Conservation (phyloP, 2,329 filamentous ascomycete species). For the Hypomyces perniciosus region DNA sequence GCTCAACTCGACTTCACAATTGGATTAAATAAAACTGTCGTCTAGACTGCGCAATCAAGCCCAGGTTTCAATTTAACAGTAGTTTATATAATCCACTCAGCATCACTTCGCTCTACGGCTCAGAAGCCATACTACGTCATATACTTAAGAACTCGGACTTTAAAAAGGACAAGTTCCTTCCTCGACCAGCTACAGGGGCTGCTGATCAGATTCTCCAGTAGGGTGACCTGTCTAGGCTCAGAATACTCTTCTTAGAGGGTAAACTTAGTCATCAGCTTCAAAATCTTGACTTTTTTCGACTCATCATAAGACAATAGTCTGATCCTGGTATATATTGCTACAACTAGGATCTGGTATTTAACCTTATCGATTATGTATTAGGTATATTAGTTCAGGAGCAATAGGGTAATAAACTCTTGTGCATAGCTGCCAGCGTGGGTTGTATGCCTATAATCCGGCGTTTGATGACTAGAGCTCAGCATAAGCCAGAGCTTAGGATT, state of each 20-base stretch:
- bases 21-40: slow-evolving; percentile 28
- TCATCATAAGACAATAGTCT: slow-evolving; percentile 13
- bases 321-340: not conserved
- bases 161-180: not conserved
- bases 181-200: slow-evolving; percentile 13
- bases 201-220: slow-evolving; percentile 23
- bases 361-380: not conserved
- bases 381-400: slow-evolving; percentile 19
- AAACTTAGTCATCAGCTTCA: slow-evolving; percentile 17
- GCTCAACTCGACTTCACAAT: slow-evolving; percentile 25
- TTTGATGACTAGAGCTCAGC: not conserved
- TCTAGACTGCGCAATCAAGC: slow-evolving; percentile 23
- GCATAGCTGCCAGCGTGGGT: slow-evolving; percentile 18
- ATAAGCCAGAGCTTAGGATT: not conserved
- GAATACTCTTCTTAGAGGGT: slow-evolving; percentile 9
- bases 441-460: slow-evolving; percentile 18
- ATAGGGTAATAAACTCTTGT: slow-evolving; percentile 22
- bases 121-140: slow-evolving; percentile 23
- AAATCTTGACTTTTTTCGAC: slow-evolving; percentile 15
- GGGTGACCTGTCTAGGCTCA: slow-evolving; percentile 20
- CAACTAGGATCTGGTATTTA: not conserved
- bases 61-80: slow-evolving; percentile 26
- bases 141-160: not conserved
- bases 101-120: slow-evolving; percentile 29
- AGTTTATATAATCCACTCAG: slow-evolving; percentile 29